These are phyloP conservation scores for Pythium myriotylum DNA, from an alignment of 352 stramenopile genomes.

Conservation along the genomic window DNA sequence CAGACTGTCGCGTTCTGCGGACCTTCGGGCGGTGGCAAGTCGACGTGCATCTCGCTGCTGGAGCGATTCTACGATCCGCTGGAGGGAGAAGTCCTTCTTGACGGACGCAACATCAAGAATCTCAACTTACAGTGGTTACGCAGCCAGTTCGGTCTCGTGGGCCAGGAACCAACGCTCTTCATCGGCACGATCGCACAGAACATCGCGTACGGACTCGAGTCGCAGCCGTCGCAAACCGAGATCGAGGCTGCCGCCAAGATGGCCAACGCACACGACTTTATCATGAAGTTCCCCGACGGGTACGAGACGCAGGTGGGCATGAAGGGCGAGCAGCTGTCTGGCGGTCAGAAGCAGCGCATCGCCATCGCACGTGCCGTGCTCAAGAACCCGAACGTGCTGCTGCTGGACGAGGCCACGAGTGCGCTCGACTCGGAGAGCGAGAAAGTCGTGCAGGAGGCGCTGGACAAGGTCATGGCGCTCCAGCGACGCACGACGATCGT, in stretches of 20 bases:
- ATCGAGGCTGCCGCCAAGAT: no score
- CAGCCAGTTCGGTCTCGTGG: constrained; percentile 34
- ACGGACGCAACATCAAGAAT: constrained; percentile 34
- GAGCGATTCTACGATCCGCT: constrained; percentile 31
- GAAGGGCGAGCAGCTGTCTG: no score
- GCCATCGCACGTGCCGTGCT: constrained; percentile 92
- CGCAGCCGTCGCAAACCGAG: no score
- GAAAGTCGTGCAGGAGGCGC: no score
- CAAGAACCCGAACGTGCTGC: constrained; percentile 59
- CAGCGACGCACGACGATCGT: constrained; percentile 55
- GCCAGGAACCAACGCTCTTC: no score
- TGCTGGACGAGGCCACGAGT: constrained; percentile 56
- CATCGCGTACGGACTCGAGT: no score
- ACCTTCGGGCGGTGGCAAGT: constrained; percentile 32
- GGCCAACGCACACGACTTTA: no score
- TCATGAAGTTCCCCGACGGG: no score
- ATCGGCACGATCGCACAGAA: no score
- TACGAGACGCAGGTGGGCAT: no score
- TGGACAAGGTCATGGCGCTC: constrained; percentile 23
- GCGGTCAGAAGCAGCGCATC: constrained; percentile 75
- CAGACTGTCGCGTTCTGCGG: no score
- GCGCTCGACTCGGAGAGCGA: no score
- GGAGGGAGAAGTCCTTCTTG: constrained; percentile 18
- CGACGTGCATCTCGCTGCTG: constrained; percentile 26
- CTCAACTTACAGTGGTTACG: constrained; percentile 46